Percentiles rank a stretch among this genome's conserved stretches.
phyloP scores from a whole-genome alignment of 2,329 filamentous ascomycete species.

The Colletotrichum graminicola region DNA sequence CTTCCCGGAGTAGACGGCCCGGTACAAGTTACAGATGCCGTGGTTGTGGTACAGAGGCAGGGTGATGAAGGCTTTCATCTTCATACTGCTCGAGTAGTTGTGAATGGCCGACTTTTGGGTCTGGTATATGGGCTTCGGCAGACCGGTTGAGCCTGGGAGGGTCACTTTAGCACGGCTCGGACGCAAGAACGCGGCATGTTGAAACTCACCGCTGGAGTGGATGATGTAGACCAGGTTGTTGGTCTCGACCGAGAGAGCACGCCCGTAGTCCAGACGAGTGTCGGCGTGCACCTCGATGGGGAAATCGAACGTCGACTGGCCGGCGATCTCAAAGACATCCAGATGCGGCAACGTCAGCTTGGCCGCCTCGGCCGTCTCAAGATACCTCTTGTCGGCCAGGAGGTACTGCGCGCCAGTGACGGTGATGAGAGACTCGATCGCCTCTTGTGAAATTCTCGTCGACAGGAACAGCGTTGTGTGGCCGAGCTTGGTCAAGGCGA shows the following conservation, averaged over 20 bases:
- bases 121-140: constrained; percentile 73
- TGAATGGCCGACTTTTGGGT: constrained; percentile 64
- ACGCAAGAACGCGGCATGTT: constrained; percentile 38
- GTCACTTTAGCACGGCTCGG: constrained; percentile 33
- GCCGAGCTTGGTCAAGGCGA: constrained; percentile 67
- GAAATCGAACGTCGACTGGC: constrained; percentile 47
- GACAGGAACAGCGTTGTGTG: constrained; percentile 60
- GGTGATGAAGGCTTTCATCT: constrained; percentile 64
- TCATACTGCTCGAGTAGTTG: constrained; percentile 57
- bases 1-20: constrained; percentile 64
- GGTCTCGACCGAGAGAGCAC: constrained; percentile 49
- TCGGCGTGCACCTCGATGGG: constrained; percentile 48
- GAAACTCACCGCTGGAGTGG: constrained; percentile 50
- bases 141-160: constrained; percentile 66
- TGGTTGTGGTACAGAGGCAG: constrained; percentile 71
- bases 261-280: constrained; percentile 47
- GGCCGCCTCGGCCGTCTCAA: constrained; percentile 43
- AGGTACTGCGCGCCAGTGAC: constrained; percentile 46
- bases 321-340: constrained; percentile 47
- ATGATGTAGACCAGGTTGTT: constrained; percentile 49
- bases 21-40: constrained; percentile 66
- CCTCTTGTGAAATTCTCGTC: constrained; percentile 50
- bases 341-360: constrained; percentile 42
- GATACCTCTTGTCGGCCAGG: constrained; percentile 45
- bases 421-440: constrained; percentile 49